Evolutionary conservation across 805 yeast genomes (phyloP).

Genomic region (Cyberlindnera mycetangii): DNA sequence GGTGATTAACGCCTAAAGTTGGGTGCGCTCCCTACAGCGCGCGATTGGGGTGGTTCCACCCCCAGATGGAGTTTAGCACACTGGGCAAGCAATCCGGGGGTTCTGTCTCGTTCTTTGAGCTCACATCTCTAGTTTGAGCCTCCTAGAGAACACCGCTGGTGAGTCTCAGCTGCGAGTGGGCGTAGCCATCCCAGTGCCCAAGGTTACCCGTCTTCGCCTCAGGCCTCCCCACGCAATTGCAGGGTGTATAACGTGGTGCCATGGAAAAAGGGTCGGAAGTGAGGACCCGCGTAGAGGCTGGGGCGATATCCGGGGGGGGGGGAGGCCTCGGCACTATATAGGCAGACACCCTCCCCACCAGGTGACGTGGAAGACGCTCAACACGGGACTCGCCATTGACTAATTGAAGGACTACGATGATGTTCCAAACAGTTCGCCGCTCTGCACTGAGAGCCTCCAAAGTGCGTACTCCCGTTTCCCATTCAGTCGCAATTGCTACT

Average conservation of each 20-base stretch:
- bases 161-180: too few relatives aligned
- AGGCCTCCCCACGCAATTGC: neutral
- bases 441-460: constrained; percentile 15
- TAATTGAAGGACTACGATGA: neutral
- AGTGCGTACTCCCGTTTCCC: constrained; percentile 7
- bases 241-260: constrained; percentile 12
- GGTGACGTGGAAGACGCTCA: neutral
- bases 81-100: too few relatives aligned
- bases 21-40: too few relatives aligned
- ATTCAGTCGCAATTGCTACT: constrained; percentile 4
- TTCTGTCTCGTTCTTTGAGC: too few relatives aligned
- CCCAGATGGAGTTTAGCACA: neutral
- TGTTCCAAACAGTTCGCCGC: constrained; percentile 17
- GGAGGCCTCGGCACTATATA: neutral
- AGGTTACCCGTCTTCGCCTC: neutral
- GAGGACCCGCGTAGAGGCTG: neutral
- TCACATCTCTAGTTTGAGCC: too few relatives aligned
- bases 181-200: too few relatives aligned
- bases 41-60: neutral
- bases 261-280: neutral
- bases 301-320: too few relatives aligned
- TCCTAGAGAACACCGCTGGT: too few relatives aligned
- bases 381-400: neutral
- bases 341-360: neutral
- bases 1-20: too few relatives aligned